Percentiles rank a stretch among this genome's conserved stretches.
phyloP scores from a whole-genome alignment of 2,329 filamentous ascomycete species.

The Corinectria fuckeliana region DNA sequence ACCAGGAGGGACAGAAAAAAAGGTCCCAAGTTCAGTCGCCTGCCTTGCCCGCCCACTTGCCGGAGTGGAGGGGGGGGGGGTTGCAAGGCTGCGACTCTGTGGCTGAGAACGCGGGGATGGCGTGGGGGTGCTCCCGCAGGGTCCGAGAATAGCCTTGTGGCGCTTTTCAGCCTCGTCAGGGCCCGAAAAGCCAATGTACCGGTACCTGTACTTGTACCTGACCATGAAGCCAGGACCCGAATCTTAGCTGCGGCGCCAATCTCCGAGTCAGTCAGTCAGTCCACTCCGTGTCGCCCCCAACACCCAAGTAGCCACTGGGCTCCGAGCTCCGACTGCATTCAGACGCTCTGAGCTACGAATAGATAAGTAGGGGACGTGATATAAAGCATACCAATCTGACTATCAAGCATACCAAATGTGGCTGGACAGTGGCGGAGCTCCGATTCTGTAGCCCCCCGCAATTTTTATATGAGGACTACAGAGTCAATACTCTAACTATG shows the following conservation, averaged over 20 bases:
- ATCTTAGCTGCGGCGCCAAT: background rate
- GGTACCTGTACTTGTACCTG: conserved; percentile 18
- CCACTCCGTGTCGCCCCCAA: background rate
- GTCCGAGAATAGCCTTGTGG: conserved; percentile 13
- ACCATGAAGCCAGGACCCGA: background rate
- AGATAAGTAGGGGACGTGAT: too few relatives aligned
- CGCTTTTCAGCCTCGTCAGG: conserved; percentile 20
- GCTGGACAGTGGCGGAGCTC: too few relatives aligned
- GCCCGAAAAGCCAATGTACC: conserved; percentile 7
- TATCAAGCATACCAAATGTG: too few relatives aligned
- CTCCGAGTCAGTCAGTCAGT: background rate
- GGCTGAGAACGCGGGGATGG: conserved; percentile 28
- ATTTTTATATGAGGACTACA: too few relatives aligned
- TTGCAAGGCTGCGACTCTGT: conserved; percentile 22
- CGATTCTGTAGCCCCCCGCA: too few relatives aligned
- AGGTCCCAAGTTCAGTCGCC: background rate
- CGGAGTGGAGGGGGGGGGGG: conserved; percentile 20
- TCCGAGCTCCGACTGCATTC: background rate
- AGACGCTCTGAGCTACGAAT: too few relatives aligned
- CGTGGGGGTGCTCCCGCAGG: conserved; percentile 8
- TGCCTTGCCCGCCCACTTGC: conserved; percentile 13
- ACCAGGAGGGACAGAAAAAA: conserved; percentile 6
- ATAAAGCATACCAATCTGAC: background rate
- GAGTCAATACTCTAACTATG: too few relatives aligned
- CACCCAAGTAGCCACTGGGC: background rate